phyloP scores from a whole-genome alignment of 306 rosid species.

The Heteromeles arbutifolia region DNA sequence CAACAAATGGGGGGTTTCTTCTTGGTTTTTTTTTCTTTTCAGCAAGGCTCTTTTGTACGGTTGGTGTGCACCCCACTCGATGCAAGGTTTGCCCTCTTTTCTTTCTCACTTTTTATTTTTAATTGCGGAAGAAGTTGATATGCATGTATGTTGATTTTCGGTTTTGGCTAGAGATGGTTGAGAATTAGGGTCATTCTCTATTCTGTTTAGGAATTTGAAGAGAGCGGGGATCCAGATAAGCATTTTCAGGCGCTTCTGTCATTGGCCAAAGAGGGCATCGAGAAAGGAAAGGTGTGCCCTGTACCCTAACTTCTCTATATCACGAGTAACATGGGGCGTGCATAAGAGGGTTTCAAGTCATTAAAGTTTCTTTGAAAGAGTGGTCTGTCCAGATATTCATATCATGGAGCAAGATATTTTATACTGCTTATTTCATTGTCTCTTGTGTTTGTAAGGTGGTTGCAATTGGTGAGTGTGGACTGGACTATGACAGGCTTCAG shows the following conservation, averaged over 20 bases:
- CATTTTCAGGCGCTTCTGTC: constrained; percentile 83
- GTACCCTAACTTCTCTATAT: neutral
- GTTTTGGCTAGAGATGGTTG: constrained; percentile 21
- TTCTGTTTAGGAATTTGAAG: constrained; percentile 75
- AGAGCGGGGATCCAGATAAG: constrained; percentile 80
- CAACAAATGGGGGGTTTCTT: neutral
- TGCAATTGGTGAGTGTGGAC: constrained; percentile 95
- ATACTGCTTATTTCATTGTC: neutral
- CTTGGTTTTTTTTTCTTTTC: constrained; percentile 3
- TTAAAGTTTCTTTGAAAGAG: neutral
- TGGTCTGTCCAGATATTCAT: neutral
- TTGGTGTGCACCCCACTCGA: constrained; percentile 96
- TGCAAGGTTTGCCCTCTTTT: constrained; percentile 63
- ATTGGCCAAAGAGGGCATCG: constrained; percentile 82
- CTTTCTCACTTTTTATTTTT: neutral
- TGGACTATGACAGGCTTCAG: constrained; percentile 91
- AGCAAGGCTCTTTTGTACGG: constrained; percentile 92
- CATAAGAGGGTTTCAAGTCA: neutral
- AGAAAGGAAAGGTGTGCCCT: constrained; percentile 73
- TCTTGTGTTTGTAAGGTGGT: constrained; percentile 51
- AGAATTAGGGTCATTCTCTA: constrained; percentile 10
- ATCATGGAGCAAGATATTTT: neutral
- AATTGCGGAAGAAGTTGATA: neutral
- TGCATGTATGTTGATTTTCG: neutral
- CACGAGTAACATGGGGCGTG: neutral